These are phyloP conservation scores for Candida caryicola DNA, from an alignment of 805 yeast genomes.

Conservation along the genomic window DNA sequence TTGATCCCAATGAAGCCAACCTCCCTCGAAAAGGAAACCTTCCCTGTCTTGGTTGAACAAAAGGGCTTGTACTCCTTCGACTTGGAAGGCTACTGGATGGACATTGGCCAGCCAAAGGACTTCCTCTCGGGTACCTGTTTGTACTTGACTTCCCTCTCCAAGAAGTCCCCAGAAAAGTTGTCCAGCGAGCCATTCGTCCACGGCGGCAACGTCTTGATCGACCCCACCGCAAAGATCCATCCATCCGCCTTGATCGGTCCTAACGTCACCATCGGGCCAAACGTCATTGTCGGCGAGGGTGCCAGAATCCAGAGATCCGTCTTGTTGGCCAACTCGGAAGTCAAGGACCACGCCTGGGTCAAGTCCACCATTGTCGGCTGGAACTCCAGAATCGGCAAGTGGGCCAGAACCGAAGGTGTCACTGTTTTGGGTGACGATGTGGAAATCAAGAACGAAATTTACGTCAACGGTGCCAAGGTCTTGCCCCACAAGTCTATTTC, in stretches of 20 bases:
- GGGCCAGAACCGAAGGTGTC: slow-evolving; percentile 98
- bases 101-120: slow-evolving; percentile 99
- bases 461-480: slow-evolving; percentile 99
- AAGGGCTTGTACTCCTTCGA: slow-evolving; percentile 91
- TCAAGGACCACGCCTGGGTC: slow-evolving; percentile 97
- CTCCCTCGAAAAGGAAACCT: slow-evolving; percentile 98
- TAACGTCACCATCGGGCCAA: slow-evolving; percentile 95
- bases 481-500: slow-evolving; percentile 98
- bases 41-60: slow-evolving; percentile 91
- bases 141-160: slow-evolving; percentile 81
- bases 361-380: slow-evolving; percentile 98
- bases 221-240: slow-evolving; percentile 91
- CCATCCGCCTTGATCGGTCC: slow-evolving; percentile 96
- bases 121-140: slow-evolving; percentile 93
- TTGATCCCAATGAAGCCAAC: slow-evolving; percentile 97
- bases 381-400: slow-evolving; percentile 96
- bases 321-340: slow-evolving; percentile 81
- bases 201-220: slow-evolving; percentile 91
- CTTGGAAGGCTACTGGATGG: slow-evolving; percentile 99
- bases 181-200: slow-evolving; percentile 69
- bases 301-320: slow-evolving; percentile 97
- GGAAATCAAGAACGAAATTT: slow-evolving; percentile 95
- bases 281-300: slow-evolving; percentile 94
- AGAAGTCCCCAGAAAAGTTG: slow-evolving; percentile 71
- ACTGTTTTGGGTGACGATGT: slow-evolving; percentile 99